A percentile compares a stretch with the other conserved stretches of the same genome.
phyloP scores from a whole-genome alignment of 768 basidiomycete genomes.

The Candolleomyces aberdarensis region DNA sequence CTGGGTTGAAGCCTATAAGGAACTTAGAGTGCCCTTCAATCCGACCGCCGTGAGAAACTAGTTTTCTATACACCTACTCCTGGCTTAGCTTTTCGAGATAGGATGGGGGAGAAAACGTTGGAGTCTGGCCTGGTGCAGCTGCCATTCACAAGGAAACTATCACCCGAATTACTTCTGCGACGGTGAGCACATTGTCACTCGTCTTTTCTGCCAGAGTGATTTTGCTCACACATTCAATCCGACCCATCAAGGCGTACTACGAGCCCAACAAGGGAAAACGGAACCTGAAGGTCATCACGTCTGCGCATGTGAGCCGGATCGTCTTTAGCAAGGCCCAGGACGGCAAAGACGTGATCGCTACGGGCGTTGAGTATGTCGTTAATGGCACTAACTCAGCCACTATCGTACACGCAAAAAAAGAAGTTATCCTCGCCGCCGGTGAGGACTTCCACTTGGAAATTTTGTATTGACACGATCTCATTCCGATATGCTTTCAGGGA shows the following conservation, averaged over 20 bases:
- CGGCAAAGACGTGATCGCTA: conserved; percentile 38
- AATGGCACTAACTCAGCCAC: conserved; percentile 20
- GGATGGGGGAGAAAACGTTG: not conserved
- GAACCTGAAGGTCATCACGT: conserved; percentile 23
- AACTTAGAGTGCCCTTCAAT: conserved; percentile 15
- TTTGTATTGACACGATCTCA: not conserved
- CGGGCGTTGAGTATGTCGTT: conserved; percentile 31
- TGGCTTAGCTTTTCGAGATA: not conserved
- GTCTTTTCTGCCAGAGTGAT: not conserved
- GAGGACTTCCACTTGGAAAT: conserved; percentile 14
- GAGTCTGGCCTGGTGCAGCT: not conserved
- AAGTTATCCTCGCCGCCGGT: conserved; percentile 54
- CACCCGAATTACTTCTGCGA: conserved; percentile 16
- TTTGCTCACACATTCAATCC: not conserved
- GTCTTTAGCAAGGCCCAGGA: conserved; percentile 37
- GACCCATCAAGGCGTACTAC: conserved; percentile 7
- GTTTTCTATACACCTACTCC: not conserved
- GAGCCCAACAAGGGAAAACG: conserved; percentile 12
- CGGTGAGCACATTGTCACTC: conserved; percentile 7
- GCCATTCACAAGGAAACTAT: conserved; percentile 13
- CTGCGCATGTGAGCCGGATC: conserved; percentile 23
- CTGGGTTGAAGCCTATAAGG: conserved; percentile 10
- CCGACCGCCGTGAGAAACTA: conserved; percentile 9
- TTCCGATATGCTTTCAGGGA: not conserved
- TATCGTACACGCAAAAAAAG: conserved; percentile 36